These are phyloP conservation scores for Metschnikowia chrysomelidarum DNA, from an alignment of 805 yeast species.

Conservation along the genomic window DNA sequence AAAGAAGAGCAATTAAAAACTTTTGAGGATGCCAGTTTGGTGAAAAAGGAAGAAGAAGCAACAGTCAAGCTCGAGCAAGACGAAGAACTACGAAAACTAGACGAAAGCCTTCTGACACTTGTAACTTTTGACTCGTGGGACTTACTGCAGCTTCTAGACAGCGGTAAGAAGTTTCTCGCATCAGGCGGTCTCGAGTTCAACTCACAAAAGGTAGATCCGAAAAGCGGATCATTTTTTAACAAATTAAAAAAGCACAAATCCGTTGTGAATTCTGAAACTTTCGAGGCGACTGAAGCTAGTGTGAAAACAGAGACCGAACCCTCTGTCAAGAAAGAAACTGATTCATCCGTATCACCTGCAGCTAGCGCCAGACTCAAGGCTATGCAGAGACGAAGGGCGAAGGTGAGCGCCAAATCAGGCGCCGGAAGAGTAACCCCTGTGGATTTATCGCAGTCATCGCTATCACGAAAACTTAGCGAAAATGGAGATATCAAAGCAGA, in stretches of 20 bases:
- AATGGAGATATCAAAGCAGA: conserved; percentile 31
- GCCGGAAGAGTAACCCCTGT: conserved; percentile 49
- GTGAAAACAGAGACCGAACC: conserved; percentile 8
- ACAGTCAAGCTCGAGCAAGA: conserved; percentile 40
- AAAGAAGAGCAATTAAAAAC: conserved; percentile 20
- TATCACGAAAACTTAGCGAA: conserved; percentile 53
- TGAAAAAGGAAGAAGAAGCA: conserved; percentile 26
- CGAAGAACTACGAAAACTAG: conserved; percentile 39
- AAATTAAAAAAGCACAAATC: conserved; percentile 51
- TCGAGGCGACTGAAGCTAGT: conserved; percentile 1
- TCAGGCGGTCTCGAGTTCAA: conserved; percentile 50
- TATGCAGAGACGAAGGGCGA: conserved; percentile 89
- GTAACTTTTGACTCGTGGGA: conserved; percentile 52
- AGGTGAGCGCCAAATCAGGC: conserved; percentile 57
- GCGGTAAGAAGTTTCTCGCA: conserved; percentile 60
- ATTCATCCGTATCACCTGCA: conserved; percentile 22
- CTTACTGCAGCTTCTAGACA: conserved; percentile 45
- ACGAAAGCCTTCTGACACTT: conserved; percentile 41
- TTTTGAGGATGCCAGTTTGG: conserved; percentile 20
- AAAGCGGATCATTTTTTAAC: conserved; percentile 44
- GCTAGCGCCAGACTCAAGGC: conserved; percentile 82
- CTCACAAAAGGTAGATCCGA: conserved; percentile 32
- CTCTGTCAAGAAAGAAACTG: conserved; percentile 2
- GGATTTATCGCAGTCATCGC: conserved; percentile 69
- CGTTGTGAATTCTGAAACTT: conserved; percentile 27